Evolutionary conservation across 2,329 filamentous ascomycete genomes (phyloP).

Genomic region (Ampelomyces quisqualis): DNA sequence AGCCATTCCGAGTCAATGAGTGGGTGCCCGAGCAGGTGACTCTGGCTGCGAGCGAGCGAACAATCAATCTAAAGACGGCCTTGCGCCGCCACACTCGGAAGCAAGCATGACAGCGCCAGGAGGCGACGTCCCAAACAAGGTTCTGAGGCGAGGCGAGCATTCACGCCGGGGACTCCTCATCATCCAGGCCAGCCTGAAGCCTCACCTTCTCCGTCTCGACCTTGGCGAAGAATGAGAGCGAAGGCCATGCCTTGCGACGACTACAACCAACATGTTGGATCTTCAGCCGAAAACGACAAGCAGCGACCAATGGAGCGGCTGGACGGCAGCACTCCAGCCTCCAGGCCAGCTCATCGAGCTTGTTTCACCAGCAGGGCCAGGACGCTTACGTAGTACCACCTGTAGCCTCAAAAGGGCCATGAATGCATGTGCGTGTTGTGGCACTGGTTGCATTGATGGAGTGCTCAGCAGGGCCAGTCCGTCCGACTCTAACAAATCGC

Average conservation of each 20-base stretch:
- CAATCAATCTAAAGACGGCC: slow-evolving; percentile 4
- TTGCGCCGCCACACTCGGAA: slow-evolving; percentile 4
- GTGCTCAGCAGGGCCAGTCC: background rate
- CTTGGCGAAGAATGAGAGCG: slow-evolving; percentile 1
- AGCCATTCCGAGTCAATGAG: slow-evolving; percentile 1
- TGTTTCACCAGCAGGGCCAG: slow-evolving; percentile 5
- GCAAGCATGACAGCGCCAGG: slow-evolving; percentile 6
- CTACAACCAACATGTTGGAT: background rate
- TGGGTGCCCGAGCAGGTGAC: slow-evolving; percentile 6
- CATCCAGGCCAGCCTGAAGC: background rate
- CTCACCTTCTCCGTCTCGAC: background rate
- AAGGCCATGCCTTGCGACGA: background rate
- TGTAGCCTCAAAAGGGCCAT: background rate
- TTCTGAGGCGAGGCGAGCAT: background rate
- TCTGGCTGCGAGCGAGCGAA: slow-evolving; percentile 1
- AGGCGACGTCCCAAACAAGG: slow-evolving; percentile 1
- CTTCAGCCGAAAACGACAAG: slow-evolving; percentile 4
- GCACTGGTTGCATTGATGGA: background rate
- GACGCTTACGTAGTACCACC: slow-evolving; percentile 4
- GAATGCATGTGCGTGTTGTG: background rate
- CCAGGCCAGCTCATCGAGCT: slow-evolving; percentile 3
- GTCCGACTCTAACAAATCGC: no score
- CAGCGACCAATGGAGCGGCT: background rate
- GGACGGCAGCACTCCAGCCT: background rate
- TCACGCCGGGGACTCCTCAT: background rate